Evolutionary conservation across 495 filamentous ascomycete species (phyloP).

Genomic region (Aspergillus ellipticus): DNA sequence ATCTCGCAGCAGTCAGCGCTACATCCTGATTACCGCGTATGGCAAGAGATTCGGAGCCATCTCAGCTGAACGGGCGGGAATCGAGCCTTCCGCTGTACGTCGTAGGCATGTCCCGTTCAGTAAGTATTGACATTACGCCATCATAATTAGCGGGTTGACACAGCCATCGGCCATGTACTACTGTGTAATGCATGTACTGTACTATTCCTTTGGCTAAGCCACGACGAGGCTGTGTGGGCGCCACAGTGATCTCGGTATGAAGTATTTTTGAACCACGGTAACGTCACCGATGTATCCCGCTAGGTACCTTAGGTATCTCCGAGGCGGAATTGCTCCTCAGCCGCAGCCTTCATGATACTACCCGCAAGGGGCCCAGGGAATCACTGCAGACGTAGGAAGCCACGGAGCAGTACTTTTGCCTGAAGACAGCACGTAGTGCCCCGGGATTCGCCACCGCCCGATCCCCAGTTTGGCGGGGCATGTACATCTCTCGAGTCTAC

Average conservation of each 20-base stretch:
- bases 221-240: neutral
- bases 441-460: neutral
- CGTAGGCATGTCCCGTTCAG: too few species aligned
- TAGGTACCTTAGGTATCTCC: too few species aligned
- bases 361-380: too few species aligned
- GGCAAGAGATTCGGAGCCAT: too few species aligned
- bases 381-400: too few species aligned
- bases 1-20: neutral
- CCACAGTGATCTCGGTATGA: neutral
- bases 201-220: neutral
- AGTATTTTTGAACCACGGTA: neutral
- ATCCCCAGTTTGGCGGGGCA: neutral
- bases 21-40: too few species aligned
- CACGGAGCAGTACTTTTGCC: neutral
- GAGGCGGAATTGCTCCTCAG: neutral
- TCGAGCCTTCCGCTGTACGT: neutral
- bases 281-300: neutral
- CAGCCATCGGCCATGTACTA: too few species aligned
- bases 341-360: too few species aligned
- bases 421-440: neutral
- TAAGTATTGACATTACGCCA: slow-evolving; percentile 3
- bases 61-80: neutral
- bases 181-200: too few species aligned
- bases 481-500: too few species aligned
- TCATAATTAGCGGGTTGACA: neutral